Evolutionary conservation across 345 rosid species (phyloP).

Genomic region (Euphorbia lathyris): DNA sequence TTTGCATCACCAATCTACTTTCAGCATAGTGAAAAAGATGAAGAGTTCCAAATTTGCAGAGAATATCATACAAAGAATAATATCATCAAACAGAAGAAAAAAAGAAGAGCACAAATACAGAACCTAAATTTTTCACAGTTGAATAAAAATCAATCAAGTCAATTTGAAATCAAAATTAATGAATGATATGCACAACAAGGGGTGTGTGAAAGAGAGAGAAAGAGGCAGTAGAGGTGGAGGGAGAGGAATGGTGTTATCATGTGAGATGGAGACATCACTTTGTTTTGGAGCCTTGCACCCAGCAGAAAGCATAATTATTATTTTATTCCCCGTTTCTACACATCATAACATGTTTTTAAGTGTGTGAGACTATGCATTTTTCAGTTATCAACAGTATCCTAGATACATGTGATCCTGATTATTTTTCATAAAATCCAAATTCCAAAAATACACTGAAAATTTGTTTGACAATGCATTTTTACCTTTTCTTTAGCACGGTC

Average conservation of each 20-base stretch:
- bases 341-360: neutral
- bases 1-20: neutral
- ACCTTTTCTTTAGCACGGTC: conserved; percentile 61
- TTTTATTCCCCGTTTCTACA: neutral
- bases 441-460: conserved; percentile 8
- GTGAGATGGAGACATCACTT: neutral
- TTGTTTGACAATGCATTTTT: neutral
- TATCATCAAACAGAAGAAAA: too few species aligned
- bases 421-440: neutral
- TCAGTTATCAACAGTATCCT: neutral
- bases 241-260: neutral
- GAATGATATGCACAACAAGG: too few species aligned
- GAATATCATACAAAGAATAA: too few species aligned
- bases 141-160: too few species aligned
- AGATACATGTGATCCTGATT: neutral
- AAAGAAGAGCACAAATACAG: too few species aligned
- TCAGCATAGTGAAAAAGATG: neutral
- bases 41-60: neutral
- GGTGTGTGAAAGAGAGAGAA: too few species aligned
- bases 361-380: neutral
- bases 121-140: too few species aligned
- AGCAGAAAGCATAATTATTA: neutral
- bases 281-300: neutral
- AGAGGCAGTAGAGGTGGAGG: too few species aligned
- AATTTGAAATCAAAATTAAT: too few species aligned